Conservation (phyloP, 2,329 filamentous ascomycete genomes). For the Aureobasidium sp. region DNA sequence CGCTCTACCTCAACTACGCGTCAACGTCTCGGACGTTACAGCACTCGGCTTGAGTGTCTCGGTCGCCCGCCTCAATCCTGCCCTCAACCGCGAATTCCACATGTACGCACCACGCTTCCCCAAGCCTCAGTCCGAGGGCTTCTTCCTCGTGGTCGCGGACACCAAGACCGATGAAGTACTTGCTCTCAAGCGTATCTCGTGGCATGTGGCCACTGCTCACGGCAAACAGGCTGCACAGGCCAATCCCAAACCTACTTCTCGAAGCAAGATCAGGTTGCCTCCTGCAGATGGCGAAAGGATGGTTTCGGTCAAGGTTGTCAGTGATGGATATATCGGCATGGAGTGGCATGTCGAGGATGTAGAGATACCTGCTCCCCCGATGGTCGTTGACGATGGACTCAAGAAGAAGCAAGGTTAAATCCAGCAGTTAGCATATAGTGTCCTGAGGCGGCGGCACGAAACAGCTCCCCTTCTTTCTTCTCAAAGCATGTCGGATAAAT, state of each 20-base stretch:
- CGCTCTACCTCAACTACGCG: constrained; percentile 60
- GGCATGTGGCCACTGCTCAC: constrained; percentile 41
- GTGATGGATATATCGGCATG: constrained; percentile 82
- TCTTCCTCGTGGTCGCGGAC: constrained; percentile 74
- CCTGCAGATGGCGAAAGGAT: constrained; percentile 48
- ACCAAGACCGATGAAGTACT: constrained; percentile 65
- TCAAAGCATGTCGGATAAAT: too few relatives aligned
- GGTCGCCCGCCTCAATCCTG: constrained; percentile 60
- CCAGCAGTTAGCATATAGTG: too few relatives aligned
- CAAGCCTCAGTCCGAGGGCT: constrained; percentile 90
- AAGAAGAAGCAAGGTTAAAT: constrained; percentile 22
- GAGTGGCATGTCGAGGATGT: constrained; percentile 50
- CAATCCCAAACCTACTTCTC: constrained; percentile 43
- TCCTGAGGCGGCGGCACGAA: too few relatives aligned
- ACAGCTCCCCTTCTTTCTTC: too few relatives aligned
- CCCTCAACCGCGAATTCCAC: constrained; percentile 59
- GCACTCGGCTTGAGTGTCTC: constrained; percentile 56
- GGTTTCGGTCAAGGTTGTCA: constrained; percentile 69
- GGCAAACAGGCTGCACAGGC: constrained; percentile 22
- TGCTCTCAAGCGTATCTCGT: constrained; percentile 78
- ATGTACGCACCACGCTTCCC: constrained; percentile 87
- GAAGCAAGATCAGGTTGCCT: constrained; percentile 56
- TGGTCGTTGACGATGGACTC: constrained; percentile 27
- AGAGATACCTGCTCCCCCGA: constrained; percentile 39
- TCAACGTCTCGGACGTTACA: constrained; percentile 56